phyloP scores from a whole-genome alignment of 2,329 filamentous ascomycete species.

The Fusarium denticulatum region DNA sequence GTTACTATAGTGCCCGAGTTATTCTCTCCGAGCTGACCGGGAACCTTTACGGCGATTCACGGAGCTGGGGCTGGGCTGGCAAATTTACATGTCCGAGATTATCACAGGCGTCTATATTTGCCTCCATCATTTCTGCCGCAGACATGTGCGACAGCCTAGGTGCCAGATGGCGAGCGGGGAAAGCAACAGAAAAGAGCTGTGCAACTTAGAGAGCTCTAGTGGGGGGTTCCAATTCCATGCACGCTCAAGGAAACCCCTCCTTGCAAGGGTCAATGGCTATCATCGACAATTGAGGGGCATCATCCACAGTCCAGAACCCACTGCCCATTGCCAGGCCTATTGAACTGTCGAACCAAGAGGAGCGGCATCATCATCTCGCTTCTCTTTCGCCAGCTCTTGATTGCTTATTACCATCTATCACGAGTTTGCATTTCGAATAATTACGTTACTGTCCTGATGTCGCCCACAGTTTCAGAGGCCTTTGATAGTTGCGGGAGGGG shows the following conservation, averaged over 20 bases:
- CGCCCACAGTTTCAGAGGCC: background rate
- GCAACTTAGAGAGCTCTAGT: slow-evolving; percentile 28
- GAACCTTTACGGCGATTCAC: slow-evolving; percentile 6
- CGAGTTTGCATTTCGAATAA: slow-evolving; percentile 16
- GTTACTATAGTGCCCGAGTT: background rate
- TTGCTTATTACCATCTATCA: slow-evolving; percentile 20
- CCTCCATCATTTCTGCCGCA: slow-evolving; percentile 4
- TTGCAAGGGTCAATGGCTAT: slow-evolving; percentile 27
- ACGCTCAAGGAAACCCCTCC: slow-evolving; percentile 19
- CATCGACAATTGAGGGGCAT: slow-evolving; percentile 34
- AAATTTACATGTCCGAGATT: slow-evolving; percentile 37
- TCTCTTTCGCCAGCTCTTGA: slow-evolving; percentile 25
- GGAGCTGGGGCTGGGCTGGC: background rate
- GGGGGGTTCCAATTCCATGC: slow-evolving; percentile 16
- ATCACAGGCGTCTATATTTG: slow-evolving; percentile 7
- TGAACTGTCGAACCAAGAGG: slow-evolving; percentile 25
- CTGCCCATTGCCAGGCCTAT: slow-evolving; percentile 33
- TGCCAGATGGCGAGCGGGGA: slow-evolving; percentile 25
- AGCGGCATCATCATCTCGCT: slow-evolving; percentile 29
- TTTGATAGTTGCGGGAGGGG: background rate
- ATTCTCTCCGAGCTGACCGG: slow-evolving; percentile 18
- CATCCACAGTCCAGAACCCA: slow-evolving; percentile 33
- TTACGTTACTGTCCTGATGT: slow-evolving; percentile 20
- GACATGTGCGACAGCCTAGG: slow-evolving; percentile 29
- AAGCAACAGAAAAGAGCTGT: slow-evolving; percentile 17